Evolutionary conservation across 228 moss, liverwort and hornwort species (phyloP), one percentile per base, ranked within the genome.

Genomic region (Sphagnum magellanicum): DNA sequence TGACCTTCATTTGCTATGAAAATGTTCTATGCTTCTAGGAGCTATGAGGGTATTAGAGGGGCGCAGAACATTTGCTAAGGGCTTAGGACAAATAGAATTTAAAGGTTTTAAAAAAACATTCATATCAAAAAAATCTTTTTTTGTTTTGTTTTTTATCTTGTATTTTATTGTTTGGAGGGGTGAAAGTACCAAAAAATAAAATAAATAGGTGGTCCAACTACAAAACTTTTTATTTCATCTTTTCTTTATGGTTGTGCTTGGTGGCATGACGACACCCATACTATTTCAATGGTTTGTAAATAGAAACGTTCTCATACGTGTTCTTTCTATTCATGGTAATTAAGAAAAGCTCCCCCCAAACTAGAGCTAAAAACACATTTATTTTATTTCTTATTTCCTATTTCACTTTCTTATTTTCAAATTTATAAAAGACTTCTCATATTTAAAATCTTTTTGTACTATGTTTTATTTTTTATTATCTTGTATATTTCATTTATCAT

Each of bases 371-470:
- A 71, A 72, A 60, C 65, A 51, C 53, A 72, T 77, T 62, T 77
- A 53, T 62, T 61, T 67, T 53, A 52, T 58, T 67, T 77, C 71
- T 70, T 5, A 16, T 50, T 59, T 59, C 6, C 4, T 15, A 16
- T 59, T 15, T 13, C 63, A 15, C 4, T 63, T 63, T 61, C 13
- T 50, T 71, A 14, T 67, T 49, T 49, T 73, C 73, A 73, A 73
- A 66, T 67, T 67, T 50, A 67, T 66, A 66, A 32, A 59, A 66
- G 65, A 72, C 65, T 72, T 64, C 17, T 72, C 63, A 72, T 65
- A 72, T 72, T 72, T 72, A 72, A 58, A 73, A 67, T 73, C 67
- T 73, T 73, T 73, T 14, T 58, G 59, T 66, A 53, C 66, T 66
- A 59, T 67, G 51, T 3, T 67, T 67, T 73, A 0, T 67, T 73